phyloP scores from a whole-genome alignment of 164 flowering plant species.

The Magnolia changhungtana region DNA sequence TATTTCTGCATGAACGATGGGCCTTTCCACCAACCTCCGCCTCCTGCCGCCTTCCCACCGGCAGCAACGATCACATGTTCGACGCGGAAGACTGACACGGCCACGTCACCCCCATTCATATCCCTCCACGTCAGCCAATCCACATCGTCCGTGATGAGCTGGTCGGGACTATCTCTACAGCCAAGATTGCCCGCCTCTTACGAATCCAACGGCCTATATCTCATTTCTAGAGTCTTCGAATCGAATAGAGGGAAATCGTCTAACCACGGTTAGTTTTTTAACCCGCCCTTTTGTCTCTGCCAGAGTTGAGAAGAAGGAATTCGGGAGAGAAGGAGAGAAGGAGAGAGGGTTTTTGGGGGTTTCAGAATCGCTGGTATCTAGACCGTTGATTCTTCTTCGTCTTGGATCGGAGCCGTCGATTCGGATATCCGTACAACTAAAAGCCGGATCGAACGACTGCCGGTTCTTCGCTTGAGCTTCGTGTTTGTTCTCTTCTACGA shows the following conservation, averaged over 20 bases:
- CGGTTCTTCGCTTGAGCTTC: not conserved
- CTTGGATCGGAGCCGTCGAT: not conserved
- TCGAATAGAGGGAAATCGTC: not conserved
- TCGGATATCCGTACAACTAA: not conserved
- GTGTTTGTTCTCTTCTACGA: not conserved
- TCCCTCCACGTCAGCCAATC: not conserved
- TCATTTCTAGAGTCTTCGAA: not conserved
- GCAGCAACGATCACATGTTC: not conserved
- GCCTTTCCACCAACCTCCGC: not conserved
- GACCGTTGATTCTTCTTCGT: constrained; percentile 3
- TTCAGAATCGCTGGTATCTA: constrained; percentile 7
- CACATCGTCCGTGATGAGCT: not conserved
- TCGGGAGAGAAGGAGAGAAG: not conserved
- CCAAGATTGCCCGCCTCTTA: not conserved
- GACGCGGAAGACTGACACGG: not conserved
- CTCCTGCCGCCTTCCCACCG: not conserved
- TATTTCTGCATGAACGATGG: not conserved
- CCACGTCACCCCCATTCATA: not conserved
- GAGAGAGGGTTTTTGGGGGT: not conserved
- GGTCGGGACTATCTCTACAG: not conserved
- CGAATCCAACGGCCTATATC: not conserved
- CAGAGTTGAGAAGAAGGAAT: not conserved
- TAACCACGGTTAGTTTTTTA: constrained; percentile 10
- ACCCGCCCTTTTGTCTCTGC: not conserved
- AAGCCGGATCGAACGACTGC: not conserved